Evolutionary conservation across 345 rosid species (phyloP).

Genomic region (Physaria fendleri): DNA sequence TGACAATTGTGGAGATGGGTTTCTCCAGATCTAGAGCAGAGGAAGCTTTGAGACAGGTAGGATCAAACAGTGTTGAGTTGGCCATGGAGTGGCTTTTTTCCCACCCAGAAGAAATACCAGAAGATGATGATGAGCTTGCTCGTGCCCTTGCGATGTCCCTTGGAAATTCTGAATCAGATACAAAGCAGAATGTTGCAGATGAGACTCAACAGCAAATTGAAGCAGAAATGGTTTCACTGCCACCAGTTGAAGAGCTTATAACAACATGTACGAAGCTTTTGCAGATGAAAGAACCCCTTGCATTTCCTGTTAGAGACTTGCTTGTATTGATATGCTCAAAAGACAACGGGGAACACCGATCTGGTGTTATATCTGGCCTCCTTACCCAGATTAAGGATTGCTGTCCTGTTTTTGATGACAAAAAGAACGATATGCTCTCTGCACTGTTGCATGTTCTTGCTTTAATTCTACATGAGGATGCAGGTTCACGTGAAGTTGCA

Average conservation of each 20-base stretch:
- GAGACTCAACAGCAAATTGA: conserved; percentile 47
- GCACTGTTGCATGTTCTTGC: conserved; percentile 86
- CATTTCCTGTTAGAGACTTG: conserved; percentile 86
- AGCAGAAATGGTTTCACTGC: conserved; percentile 76
- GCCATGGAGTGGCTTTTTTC: conserved; percentile 99
- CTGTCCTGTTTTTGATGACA: conserved; percentile 44
- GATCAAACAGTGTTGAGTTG: conserved; percentile 86
- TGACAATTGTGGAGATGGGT: conserved; percentile 96
- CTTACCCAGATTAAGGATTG: conserved; percentile 60
- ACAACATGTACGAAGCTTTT: conserved; percentile 79
- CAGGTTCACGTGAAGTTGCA: conserved; percentile 75
- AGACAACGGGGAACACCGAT: conserved; percentile 78
- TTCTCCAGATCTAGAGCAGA: conserved; percentile 91
- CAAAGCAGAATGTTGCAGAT: conserved; percentile 54
- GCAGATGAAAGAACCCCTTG: conserved; percentile 83
- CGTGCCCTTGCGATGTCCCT: conserved; percentile 97
- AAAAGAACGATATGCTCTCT: conserved; percentile 49
- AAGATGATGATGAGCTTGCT: conserved; percentile 98
- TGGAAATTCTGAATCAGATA: conserved; percentile 78
- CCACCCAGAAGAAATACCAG: conserved; percentile 84
- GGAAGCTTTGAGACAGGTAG: conserved; percentile 93
- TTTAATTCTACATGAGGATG: conserved; percentile 85
- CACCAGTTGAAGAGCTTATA: conserved; percentile 81
- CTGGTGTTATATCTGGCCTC: conserved; percentile 66
- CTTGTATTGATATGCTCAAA: conserved; percentile 80